Evolutionary conservation across 371 early-diverging fungal species (phyloP).

Genomic region (Mucor velutinosus): DNA sequence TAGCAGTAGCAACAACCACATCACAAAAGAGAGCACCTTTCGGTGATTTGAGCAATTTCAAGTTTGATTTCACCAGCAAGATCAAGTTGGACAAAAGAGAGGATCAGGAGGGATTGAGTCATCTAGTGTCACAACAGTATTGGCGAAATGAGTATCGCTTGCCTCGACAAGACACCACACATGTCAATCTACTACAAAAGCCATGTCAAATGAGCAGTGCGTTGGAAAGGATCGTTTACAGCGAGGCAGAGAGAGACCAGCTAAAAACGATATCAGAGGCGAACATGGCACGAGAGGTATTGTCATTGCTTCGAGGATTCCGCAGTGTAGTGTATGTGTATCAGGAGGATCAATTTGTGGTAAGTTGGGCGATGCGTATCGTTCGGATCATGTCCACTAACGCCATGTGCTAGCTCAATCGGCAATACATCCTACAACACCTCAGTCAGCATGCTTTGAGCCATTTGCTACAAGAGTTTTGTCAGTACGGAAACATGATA

Average conservation of each 20-base stretch:
- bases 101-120: conserved; percentile 14
- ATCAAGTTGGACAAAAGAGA: conserved; percentile 23
- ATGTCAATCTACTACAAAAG: conserved; percentile 10
- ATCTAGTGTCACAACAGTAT: conserved; percentile 22
- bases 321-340: conserved; percentile 28
- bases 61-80: not conserved
- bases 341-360: conserved; percentile 12
- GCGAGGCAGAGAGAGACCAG: not conserved
- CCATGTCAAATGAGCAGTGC: conserved; percentile 15
- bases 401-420: conserved; percentile 8
- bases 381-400: too few species aligned
- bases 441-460: conserved; percentile 22
- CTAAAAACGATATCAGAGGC: conserved; percentile 27
- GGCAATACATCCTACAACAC: conserved; percentile 15
- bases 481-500: conserved; percentile 29
- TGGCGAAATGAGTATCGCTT: conserved; percentile 18
- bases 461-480: conserved; percentile 25
- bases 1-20: not conserved
- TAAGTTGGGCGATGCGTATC: not conserved
- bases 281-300: conserved; percentile 32
- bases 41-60: not conserved
- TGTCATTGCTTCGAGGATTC: conserved; percentile 36
- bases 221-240: not conserved
- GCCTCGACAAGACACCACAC: not conserved
- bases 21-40: not conserved